Conservation (phyloP, 2,329 filamentous ascomycete species). For the Fusarium phyllophilum region DNA sequence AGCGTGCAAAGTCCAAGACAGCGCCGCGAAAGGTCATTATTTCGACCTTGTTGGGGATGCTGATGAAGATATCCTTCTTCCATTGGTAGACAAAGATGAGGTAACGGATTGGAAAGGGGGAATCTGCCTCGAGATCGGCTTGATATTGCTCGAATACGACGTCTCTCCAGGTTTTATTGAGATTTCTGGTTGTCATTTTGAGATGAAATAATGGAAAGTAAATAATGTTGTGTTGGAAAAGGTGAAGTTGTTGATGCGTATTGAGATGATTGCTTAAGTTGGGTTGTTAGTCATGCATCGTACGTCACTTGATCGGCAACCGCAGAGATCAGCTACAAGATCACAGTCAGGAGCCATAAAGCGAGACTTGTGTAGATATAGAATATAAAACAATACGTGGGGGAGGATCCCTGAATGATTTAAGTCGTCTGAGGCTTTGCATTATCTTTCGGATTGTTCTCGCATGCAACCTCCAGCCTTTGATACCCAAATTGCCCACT, state of each 20-base stretch:
- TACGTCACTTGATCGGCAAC: background rate
- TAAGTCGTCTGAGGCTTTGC: background rate
- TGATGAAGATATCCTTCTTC: background rate
- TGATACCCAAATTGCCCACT: background rate
- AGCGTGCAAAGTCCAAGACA: background rate
- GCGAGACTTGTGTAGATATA: rapidly evolving
- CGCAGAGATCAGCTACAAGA: background rate
- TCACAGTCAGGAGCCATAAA: background rate
- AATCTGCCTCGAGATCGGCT: slow-evolving; percentile 40
- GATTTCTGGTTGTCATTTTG: slow-evolving; percentile 23
- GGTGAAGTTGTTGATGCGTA: background rate
- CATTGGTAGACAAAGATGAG: background rate
- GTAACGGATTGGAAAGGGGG: slow-evolving; percentile 39
- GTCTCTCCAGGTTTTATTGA: slow-evolving; percentile 21
- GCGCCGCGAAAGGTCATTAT: background rate
- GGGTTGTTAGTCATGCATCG: background rate
- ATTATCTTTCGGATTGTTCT: background rate
- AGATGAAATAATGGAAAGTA: background rate
- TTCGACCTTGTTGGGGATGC: background rate
- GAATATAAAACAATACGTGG: too few relatives aligned
- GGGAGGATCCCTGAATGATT: too few relatives aligned
- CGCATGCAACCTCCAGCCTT: background rate
- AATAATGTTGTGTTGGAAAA: background rate
- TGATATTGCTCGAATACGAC: slow-evolving; percentile 6
- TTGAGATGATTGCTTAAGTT: background rate